Evolutionary conservation across 345 rosid species (phyloP).

Genomic region (Salix suchowensis): DNA sequence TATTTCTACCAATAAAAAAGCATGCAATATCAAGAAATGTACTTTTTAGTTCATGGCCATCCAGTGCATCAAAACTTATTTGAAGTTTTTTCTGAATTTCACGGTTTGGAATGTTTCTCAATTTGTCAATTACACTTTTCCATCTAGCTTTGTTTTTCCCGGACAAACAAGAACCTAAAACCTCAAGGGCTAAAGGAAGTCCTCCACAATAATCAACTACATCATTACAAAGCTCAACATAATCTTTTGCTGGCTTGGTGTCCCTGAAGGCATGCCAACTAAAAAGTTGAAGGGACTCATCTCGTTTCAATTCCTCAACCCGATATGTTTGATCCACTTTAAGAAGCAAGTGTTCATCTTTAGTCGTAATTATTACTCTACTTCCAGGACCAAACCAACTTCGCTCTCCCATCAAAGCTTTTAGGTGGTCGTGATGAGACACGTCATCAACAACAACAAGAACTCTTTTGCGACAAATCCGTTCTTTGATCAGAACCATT

Average conservation of each 20-base stretch:
- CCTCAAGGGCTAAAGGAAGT: slow-evolving; percentile 9
- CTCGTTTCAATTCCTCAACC: not conserved
- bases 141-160: not conserved
- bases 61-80: not conserved
- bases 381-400: slow-evolving; percentile 5
- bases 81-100: not conserved
- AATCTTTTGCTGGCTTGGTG: not conserved
- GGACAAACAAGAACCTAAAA: slow-evolving; percentile 7
- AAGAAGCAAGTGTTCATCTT: not conserved
- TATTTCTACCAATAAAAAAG: too few relatives aligned
- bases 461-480: not conserved
- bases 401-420: not conserved
- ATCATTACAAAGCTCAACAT: not conserved
- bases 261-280: slow-evolving; percentile 10
- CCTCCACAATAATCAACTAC: not conserved
- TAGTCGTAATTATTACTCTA: slow-evolving; percentile 6
- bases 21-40: too few relatives aligned
- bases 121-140: not conserved
- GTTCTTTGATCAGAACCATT: not conserved
- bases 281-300: slow-evolving; percentile 5
- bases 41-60: too few relatives aligned
- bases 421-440: not conserved
- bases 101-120: too few relatives aligned
- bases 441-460: slow-evolving; percentile 18
- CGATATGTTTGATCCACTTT: not conserved